A percentile compares a stretch with the other conserved stretches of the same genome.
Evolutionary conservation across 352 stramenopile genomes (phyloP).

Genomic region (Globisporangium nagaii): DNA sequence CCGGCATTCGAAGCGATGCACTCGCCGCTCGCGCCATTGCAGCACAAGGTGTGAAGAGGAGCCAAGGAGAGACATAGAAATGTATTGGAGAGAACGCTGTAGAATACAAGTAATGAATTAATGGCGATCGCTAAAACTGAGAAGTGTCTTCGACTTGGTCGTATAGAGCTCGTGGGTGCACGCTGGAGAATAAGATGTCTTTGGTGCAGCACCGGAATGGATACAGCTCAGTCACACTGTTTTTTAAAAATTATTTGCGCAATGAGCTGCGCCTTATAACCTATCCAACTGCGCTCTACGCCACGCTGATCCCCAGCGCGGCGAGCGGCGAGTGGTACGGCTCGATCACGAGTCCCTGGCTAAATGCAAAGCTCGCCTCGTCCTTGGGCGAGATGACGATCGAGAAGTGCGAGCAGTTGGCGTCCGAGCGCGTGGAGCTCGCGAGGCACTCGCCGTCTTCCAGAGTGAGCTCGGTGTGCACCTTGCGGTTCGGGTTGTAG

Average conservation of each 20-base stretch:
- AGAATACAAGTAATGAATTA: background rate
- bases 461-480: no score
- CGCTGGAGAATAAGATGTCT: no score
- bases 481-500: conserved; percentile 17
- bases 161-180: background rate
- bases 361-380: no score
- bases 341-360: no score
- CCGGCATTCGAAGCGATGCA: conserved; percentile 19
- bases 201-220: background rate
- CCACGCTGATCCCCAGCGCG: background rate
- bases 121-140: no score
- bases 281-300: no score
- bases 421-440: background rate
- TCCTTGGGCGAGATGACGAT: background rate
- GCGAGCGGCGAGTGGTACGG: no score
- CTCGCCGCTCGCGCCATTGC: conserved; percentile 21
- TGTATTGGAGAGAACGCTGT: background rate
- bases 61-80: background rate
- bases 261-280: no score
- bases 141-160: no score
- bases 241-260: background rate
- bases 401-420: background rate
- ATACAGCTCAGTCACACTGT: background rate
- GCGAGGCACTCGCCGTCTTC: background rate
- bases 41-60: background rate